Evolutionary conservation across 2,329 filamentous ascomycete species (phyloP).

Genomic region (Lojkania enalia): DNA sequence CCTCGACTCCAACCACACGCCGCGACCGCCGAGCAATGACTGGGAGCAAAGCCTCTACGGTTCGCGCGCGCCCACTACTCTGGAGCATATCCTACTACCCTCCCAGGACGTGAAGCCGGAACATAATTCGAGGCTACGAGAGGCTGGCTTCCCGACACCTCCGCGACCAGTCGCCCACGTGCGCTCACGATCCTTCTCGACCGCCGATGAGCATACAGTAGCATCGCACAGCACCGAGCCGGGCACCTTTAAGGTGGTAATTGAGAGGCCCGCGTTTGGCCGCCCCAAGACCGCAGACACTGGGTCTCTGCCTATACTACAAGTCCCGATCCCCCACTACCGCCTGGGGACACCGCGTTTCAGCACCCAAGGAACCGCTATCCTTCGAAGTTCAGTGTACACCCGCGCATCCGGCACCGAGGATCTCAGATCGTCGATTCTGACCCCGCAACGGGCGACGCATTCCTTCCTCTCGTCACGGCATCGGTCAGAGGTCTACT

Average conservation of each 20-base stretch:
- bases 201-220: conserved; percentile 64
- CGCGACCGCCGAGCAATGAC: conserved; percentile 40
- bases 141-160: conserved; percentile 19
- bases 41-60: conserved; percentile 42
- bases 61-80: conserved; percentile 34
- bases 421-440: conserved; percentile 66
- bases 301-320: conserved; percentile 60
- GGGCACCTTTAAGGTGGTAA: conserved; percentile 77
- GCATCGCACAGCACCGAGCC: conserved; percentile 58
- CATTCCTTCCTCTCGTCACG: conserved; percentile 43
- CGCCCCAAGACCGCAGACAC: conserved; percentile 67
- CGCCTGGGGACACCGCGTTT: conserved; percentile 81
- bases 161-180: conserved; percentile 31
- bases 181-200: conserved; percentile 77
- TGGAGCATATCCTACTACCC: conserved; percentile 28
- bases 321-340: conserved; percentile 82
- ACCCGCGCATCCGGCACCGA: conserved; percentile 68
- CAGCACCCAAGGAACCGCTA: conserved; percentile 72
- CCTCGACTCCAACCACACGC: conserved; percentile 29
- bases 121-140: conserved; percentile 21
- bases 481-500: conserved; percentile 43
- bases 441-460: conserved; percentile 47
- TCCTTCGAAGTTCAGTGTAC: conserved; percentile 80
- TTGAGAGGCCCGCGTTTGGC: conserved; percentile 65
- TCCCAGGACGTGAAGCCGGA: conserved; percentile 20